phyloP scores from a whole-genome alignment of 2,329 filamentous ascomycete genomes.

The Fusarium euwallaceae region DNA sequence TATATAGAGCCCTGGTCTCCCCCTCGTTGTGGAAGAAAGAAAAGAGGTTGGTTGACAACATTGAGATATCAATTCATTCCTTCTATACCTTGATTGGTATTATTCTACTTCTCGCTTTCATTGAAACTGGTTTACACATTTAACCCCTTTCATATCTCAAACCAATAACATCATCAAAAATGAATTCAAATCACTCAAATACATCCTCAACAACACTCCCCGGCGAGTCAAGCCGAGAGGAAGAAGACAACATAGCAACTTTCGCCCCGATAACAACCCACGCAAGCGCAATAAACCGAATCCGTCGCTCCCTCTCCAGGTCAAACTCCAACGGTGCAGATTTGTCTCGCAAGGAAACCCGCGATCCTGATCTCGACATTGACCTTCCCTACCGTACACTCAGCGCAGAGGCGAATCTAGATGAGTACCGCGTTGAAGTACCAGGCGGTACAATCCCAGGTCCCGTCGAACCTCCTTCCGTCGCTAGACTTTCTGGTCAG shows the following conservation, averaged over 20 bases:
- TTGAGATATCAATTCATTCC: conserved; percentile 24
- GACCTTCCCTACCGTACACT: conserved; percentile 77
- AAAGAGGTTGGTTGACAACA: conserved; percentile 7
- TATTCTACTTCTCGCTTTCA: neutral
- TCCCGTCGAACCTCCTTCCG: conserved; percentile 46
- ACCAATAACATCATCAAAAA: neutral
- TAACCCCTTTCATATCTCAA: neutral
- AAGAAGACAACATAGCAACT: conserved; percentile 20
- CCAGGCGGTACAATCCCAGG: conserved; percentile 71
- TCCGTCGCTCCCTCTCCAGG: conserved; percentile 43
- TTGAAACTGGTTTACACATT: neutral
- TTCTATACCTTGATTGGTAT: neutral
- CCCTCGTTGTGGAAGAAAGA: no score
- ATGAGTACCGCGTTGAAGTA: conserved; percentile 76
- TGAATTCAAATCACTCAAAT: conserved; percentile 30
- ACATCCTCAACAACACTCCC: conserved; percentile 38
- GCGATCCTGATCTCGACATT: conserved; percentile 60
- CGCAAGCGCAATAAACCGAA: conserved; percentile 28
- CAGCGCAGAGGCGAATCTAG: conserved; percentile 70
- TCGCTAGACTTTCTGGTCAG: conserved; percentile 38
- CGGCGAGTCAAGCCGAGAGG: conserved; percentile 6
- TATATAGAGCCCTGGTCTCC: no score
- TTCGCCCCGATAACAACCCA: conserved; percentile 44
- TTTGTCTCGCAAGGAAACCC: conserved; percentile 50
- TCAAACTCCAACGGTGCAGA: conserved; percentile 13